A percentile compares a stretch with the other conserved stretches of the same genome.
These are phyloP conservation scores for Gossypium davidsonii DNA, from an alignment of 441 rosid genomes.

Conservation along the genomic window DNA sequence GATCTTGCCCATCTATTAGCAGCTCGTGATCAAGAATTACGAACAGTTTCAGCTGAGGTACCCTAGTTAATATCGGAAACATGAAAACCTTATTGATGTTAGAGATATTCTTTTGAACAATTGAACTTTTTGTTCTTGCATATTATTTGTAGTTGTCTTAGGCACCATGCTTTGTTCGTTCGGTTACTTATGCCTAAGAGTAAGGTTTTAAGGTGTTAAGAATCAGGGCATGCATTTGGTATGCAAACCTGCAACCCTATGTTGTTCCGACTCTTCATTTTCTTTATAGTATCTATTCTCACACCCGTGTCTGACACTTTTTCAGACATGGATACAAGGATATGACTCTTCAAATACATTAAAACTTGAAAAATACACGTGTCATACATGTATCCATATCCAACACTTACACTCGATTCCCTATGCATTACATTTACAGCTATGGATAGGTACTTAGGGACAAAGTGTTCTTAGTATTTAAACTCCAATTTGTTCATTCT, in stretches of 20 bases:
- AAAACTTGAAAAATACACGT: background rate
- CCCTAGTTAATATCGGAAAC: background rate
- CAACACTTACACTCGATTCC: background rate
- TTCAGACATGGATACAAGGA: background rate
- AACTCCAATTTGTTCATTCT: background rate
- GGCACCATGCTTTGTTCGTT: background rate
- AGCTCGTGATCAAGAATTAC: constrained; percentile 66
- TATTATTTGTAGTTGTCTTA: background rate
- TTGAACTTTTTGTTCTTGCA: background rate
- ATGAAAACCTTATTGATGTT: background rate
- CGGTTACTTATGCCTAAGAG: background rate
- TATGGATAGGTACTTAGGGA: background rate
- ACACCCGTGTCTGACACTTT: background rate
- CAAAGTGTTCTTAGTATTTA: background rate
- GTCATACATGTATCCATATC: background rate
- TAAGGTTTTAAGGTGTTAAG: background rate
- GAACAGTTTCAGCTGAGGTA: constrained; percentile 80
- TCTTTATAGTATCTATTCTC: background rate
- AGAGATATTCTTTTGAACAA: background rate
- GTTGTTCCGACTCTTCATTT: background rate
- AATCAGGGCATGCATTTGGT: background rate
- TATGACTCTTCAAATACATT: background rate
- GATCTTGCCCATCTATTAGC: constrained; percentile 94
- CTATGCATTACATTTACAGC: background rate
- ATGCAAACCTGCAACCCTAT: background rate